Evolutionary conservation across 2,329 filamentous ascomycete genomes (phyloP).

Genomic region (Fusarium sororula): DNA sequence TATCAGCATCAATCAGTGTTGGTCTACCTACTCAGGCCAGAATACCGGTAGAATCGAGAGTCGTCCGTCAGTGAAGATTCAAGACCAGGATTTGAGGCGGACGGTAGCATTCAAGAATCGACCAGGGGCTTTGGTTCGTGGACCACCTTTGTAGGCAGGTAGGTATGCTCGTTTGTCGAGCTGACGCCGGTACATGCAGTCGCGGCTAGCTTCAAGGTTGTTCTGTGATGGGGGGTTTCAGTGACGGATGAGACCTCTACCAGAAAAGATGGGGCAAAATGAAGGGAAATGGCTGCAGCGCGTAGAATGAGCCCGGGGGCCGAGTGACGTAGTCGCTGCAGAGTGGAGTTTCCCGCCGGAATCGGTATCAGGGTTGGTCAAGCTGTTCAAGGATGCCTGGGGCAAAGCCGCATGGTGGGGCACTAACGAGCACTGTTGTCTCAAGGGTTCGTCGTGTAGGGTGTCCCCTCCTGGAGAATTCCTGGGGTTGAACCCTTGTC

Average conservation of each 20-base stretch:
- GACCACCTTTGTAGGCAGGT: background rate
- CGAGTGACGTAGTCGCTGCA: constrained; percentile 34
- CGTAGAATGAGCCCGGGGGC: constrained; percentile 29
- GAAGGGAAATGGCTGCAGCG: constrained; percentile 19
- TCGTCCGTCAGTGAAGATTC: background rate
- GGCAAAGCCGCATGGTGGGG: constrained; percentile 11
- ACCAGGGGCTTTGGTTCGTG: constrained; percentile 10
- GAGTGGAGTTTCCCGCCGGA: constrained; percentile 18
- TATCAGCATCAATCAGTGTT: background rate
- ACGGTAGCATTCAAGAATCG: background rate
- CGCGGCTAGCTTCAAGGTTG: constrained; percentile 19
- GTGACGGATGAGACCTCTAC: constrained; percentile 23
- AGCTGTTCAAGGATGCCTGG: constrained; percentile 5
- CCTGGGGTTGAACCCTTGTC: constrained; percentile 21
- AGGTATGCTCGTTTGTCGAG: constrained; percentile 3
- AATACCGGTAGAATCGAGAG: background rate
- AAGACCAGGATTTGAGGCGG: background rate
- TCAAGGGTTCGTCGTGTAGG: constrained; percentile 25
- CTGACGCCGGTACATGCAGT: constrained; percentile 28
- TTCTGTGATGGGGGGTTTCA: constrained; percentile 6
- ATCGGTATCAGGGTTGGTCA: constrained; percentile 29
- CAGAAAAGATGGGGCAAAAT: constrained; percentile 25
- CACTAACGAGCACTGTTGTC: constrained; percentile 3
- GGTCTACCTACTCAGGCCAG: background rate
- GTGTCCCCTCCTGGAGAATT: constrained; percentile 14